Evolutionary conservation across 2,329 filamentous ascomycete genomes (phyloP), one percentile per base, ranked within the genome.

Genomic region (Leptodontidium sp.): DNA sequence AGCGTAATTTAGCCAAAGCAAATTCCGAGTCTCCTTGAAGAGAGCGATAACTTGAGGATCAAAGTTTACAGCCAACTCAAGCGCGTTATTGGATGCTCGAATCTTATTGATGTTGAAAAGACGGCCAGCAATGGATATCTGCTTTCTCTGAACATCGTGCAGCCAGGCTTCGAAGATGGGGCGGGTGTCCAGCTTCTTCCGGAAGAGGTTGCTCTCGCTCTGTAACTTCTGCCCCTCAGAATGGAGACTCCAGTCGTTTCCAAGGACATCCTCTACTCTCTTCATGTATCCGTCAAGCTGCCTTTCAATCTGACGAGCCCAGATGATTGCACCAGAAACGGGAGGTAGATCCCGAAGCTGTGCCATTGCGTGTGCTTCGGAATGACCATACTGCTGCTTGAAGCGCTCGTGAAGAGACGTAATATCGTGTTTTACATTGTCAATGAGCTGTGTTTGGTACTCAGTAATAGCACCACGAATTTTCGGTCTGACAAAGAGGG

Each of bases 361-460:
- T 2, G 96, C 94, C 97, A 99, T 99, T 4, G 94, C 94, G 79
- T 98, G 95, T 1, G 96, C 94, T 81, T 99, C 96, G 0, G 97
- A 98, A 78, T 98, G 94, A 1, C 94, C 97, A 80, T 99, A 99
- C 78, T 99, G 96, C 79, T 97, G 94, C 83, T 98, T 99, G 85
- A 98, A 99, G 38, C 96, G 92, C 82, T 98, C 94, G 75, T 99
- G 97, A 35, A 99, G 86, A 4, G 91, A 90, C 53, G 93, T 91
- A 75, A 99, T 99, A 77, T 97, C 97, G 77, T 94, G 91, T 80
- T 98, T 98, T 76, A 99, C 96, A 75, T 97, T 97, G 76, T 98
- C 94, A 79, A 99, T 97, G 43, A 99, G 89, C 80, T 98, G 94
- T 4, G 95, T 96, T 80, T 99, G 96, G 79, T 99, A 99, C 82